Base-by-base conservation (phyloP, 306 rosid genomes). In the Vigna hirtella region DNA sequence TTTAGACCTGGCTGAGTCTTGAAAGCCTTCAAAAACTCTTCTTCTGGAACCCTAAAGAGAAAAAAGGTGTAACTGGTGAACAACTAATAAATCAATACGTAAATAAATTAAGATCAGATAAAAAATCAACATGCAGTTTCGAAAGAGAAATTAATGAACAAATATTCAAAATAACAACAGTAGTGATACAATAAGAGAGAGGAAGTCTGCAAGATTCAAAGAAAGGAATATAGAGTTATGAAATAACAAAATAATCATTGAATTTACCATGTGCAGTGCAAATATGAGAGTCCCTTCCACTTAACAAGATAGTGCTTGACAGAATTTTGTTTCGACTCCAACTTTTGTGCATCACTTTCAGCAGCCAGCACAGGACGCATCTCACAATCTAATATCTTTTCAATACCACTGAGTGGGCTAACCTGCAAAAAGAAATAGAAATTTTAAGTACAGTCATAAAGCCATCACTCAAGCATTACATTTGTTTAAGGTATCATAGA, bases 271-370 rank as follows among this genome's bases (percentile, higher is more conserved):
- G 93, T 81, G 82, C 97, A 91, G 53, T 95, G 99, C 82, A 95
- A 78, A 86, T 92, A 95, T 5, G 99, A 95, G 34, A 89, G 78
- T 28, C 90, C 99, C 86, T 95, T 95, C 99, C 99, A 95, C 90
- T 95, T 95, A 15, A 93, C 97, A 68, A 92, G 98, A 85, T 95
- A 95, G 71, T 92, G 98, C 78, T 95, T 95, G 53, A 92, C 97
- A 82, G 89, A 30, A 30, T 3, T 30, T 3, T 4, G 88, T 83
- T 95, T 93, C 22, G 93, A 85, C 28, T 90, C 92, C 53, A 82
- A 70, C 67, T 88, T 86, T 76, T 90, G 73, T 67, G 97, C 86
- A 77, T 94, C 97, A 70, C 76, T 74, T 18, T 91, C 98, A 62
- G 42, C 87, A 6, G 92, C 97, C 32, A 84, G 89, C 59, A 91